phyloP scores from a whole-genome alignment of 305 asterid genomes.

The Rubia balearica region DNA sequence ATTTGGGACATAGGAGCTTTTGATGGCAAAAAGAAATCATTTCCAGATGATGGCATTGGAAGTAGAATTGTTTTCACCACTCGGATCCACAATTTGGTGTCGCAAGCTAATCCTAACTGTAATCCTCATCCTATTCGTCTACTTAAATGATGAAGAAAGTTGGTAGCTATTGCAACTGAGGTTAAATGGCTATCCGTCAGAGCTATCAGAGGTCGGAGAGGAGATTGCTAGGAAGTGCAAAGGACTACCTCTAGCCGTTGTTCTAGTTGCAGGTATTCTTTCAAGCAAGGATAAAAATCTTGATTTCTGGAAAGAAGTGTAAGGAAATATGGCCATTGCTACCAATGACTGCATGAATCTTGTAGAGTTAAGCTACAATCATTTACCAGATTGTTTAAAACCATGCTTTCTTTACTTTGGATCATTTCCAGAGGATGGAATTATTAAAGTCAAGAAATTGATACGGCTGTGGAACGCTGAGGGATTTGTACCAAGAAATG shows the following conservation, averaged over 20 bases:
- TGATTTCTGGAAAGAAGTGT: background rate
- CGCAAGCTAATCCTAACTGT: background rate
- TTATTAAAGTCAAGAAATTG: background rate
- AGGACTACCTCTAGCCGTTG: background rate
- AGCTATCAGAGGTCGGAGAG: background rate
- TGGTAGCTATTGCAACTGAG: background rate
- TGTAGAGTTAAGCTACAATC: background rate
- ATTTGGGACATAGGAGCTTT: slow-evolving; percentile 13
- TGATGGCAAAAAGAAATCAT: background rate
- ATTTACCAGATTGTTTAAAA: background rate
- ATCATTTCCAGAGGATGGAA: background rate
- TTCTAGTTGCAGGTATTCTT: background rate
- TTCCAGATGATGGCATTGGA: slow-evolving; percentile 15
- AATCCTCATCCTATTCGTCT: background rate
- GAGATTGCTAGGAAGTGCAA: background rate
- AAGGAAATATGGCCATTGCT: too few species aligned
- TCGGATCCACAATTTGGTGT: slow-evolving; percentile 9
- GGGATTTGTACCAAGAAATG: background rate
- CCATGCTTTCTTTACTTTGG: background rate
- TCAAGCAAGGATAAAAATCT: background rate
- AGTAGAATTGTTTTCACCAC: slow-evolving; percentile 19
- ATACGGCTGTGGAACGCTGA: background rate
- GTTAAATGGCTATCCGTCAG: background rate
- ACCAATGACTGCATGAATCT: too few species aligned
- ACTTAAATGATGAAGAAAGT: background rate